Evolutionary conservation across 768 basidiomycete genomes (phyloP).

Genomic region (Trametes sanguinea): DNA sequence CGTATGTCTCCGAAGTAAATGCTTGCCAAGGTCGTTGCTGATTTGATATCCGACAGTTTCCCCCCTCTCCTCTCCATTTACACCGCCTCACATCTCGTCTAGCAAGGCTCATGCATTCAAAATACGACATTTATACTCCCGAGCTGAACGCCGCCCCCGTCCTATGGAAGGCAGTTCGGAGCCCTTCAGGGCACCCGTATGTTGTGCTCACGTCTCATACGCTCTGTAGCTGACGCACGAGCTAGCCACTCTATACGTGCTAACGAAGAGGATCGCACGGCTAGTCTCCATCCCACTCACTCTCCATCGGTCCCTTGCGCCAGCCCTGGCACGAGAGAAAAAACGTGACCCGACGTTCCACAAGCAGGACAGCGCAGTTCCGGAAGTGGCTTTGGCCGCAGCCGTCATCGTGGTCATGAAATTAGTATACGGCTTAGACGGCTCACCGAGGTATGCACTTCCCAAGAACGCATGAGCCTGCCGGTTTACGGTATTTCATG

Average conservation of each 20-base stretch:
- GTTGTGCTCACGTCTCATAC: conserved; percentile 34
- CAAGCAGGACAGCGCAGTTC: conserved; percentile 63
- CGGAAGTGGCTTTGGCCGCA: conserved; percentile 65
- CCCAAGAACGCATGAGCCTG: not conserved
- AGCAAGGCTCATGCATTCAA: conserved; percentile 53
- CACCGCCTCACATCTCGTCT: conserved; percentile 66
- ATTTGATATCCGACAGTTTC: conserved; percentile 45
- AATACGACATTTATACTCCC: conserved; percentile 65
- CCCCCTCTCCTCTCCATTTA: conserved; percentile 58
- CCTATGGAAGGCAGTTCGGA: conserved; percentile 73
- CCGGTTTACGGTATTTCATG: not conserved
- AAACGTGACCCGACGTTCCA: conserved; percentile 46
- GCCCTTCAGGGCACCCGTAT: conserved; percentile 74
- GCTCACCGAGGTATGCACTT: conserved; percentile 50
- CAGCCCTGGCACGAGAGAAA: conserved; percentile 39
- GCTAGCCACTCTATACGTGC: conserved; percentile 62
- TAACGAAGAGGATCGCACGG: conserved; percentile 61
- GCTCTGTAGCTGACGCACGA: not conserved
- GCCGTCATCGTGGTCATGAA: conserved; percentile 73
- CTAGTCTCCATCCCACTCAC: conserved; percentile 61
- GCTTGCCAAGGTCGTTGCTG: not conserved
- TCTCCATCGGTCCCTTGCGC: conserved; percentile 56
- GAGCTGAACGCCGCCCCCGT: conserved; percentile 76
- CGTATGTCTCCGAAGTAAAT: conserved; percentile 44
- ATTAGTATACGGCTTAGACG: conserved; percentile 85